Base-by-base conservation (phyloP, 164 flowering plant species). In the Echeveria elegans region DNA sequence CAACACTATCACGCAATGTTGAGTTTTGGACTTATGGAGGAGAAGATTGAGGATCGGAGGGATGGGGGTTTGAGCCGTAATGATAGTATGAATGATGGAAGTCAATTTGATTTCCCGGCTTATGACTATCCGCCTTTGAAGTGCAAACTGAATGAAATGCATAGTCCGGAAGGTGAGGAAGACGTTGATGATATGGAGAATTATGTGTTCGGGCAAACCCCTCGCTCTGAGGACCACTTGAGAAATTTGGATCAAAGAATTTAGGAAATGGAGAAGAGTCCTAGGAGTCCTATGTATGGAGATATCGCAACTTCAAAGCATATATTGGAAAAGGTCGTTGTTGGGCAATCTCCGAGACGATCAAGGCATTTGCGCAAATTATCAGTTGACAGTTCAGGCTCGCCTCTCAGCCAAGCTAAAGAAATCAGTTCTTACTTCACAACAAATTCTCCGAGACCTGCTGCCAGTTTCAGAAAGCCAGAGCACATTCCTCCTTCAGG, bases 211-310 rank as follows among this genome's bases (percentile, higher is more conserved):
- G 61, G 61, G 15, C 19, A 56, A 6, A 56, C 66, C 45, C 66
- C 66, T 63, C 29, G 16, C 38, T 36, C 66, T 63, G 45, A 63
- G 47, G 47, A 36, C 26, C 41, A 40, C 26, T 63, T 63, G 66
- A 63, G 30, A 40, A 63, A 36, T 63, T 63, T 63, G 66, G 66
- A 63, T 34, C 41, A 34, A 29, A 63, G 66, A 29, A 63, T 63
- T 41, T 63, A 45, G 1, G 26, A 63, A n/a, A 63, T 63, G 66
- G 66, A 63, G 45, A 40, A 23, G 45, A 32, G 66, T 63, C 45
- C 45, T 30, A 61, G 24, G 24, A 36, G 36, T 61, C 64, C 36
- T n/a, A n/a, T 30, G 14, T 19, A 61, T 16, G 64, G 40, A 38
- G 64, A 61, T 61, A 6, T 31, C 38, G 11, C 66, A 19, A 36